Evolutionary conservation across 495 filamentous ascomycete species (phyloP), one percentile per base, ranked within the genome.

Genomic region (Daldinia decipiens): DNA sequence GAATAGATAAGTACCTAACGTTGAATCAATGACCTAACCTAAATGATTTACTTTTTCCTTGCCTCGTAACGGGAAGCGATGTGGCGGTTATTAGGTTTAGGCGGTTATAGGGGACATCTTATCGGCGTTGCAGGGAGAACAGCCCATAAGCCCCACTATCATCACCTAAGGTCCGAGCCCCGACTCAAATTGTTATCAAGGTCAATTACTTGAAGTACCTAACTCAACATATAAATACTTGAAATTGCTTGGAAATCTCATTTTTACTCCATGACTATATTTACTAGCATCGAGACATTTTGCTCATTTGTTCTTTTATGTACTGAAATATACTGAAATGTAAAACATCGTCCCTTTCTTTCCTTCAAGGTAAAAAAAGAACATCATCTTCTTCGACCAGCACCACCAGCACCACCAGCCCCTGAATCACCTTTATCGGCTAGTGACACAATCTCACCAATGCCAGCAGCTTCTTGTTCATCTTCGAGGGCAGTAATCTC

Each of bases 391-490:
- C 88, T 84, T 62, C 87, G 85, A 34, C 84, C 90, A 62, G 82
- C 84, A 59, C 87, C 86, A 34, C 84, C 90, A 62, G 81, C 84
- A 59, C 87, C 86, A 15, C 87, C 87, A 62, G 76, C 79, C 63
- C 79, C 82, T 11, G 71, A 83, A 12, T 87, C 88, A 27, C 79
- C 79, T 67, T 88, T 83, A 65, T 97, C 94, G 63, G 87, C 88
- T 57, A 98, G 84, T 77, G 89, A 95, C 27, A 99, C 92, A 27
- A 99, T 92, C 80, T 99, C 95, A 6, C 93, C 91, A 80, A 98
- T 98, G 17, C 95, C 95, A 29, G 94, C 93, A 40, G 92, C 94
- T 80, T 97, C 94, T 79, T 98, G 95, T 80, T 97, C 94, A 80
- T 98, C 95, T 80, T 99, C 95, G 69, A 98, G 82, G 7, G 89